These are phyloP conservation scores for Clarkia xantiana DNA, from an alignment of 345 rosid genomes.

Conservation along the genomic window DNA sequence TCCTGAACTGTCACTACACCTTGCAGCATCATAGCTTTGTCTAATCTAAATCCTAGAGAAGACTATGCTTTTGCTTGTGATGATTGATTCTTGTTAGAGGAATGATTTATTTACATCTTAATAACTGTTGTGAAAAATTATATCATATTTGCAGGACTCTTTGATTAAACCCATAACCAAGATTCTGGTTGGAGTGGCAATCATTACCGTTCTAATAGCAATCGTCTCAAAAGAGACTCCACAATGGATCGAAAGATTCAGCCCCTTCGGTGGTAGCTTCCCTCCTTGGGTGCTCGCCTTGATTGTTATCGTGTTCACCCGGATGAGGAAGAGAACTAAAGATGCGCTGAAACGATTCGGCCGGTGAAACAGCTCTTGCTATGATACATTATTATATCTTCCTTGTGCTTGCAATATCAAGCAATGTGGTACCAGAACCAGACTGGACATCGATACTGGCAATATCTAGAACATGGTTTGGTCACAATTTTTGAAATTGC, in stretches of 20 bases:
- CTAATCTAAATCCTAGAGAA: no score
- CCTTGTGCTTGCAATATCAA: no score
- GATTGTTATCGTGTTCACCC: slow-evolving; percentile 70
- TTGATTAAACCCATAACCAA: slow-evolving; percentile 71
- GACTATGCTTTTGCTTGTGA: background rate
- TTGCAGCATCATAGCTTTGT: no score
- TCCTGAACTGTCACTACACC: no score
- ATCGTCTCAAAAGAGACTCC: slow-evolving; percentile 54
- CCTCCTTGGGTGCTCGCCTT: slow-evolving; percentile 94
- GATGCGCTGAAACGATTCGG: slow-evolving; percentile 48
- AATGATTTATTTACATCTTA: background rate
- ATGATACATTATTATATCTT: no score
- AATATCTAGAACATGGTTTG: no score
- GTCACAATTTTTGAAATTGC: no score
- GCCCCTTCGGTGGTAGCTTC: slow-evolving; percentile 34
- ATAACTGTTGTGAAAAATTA: no score
- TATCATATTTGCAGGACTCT: slow-evolving; percentile 56
- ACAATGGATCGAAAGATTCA: slow-evolving; percentile 36
- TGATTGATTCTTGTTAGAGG: background rate
- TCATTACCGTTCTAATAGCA: slow-evolving; percentile 36
- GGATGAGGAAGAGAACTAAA: slow-evolving; percentile 82
- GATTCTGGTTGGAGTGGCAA: slow-evolving; percentile 47
- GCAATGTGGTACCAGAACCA: no score
- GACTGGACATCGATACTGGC: no score
- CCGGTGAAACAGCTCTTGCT: slow-evolving; percentile 10